Conservation (phyloP, 176 grass and related monocot genomes). For the Thalia dealbata region DNA sequence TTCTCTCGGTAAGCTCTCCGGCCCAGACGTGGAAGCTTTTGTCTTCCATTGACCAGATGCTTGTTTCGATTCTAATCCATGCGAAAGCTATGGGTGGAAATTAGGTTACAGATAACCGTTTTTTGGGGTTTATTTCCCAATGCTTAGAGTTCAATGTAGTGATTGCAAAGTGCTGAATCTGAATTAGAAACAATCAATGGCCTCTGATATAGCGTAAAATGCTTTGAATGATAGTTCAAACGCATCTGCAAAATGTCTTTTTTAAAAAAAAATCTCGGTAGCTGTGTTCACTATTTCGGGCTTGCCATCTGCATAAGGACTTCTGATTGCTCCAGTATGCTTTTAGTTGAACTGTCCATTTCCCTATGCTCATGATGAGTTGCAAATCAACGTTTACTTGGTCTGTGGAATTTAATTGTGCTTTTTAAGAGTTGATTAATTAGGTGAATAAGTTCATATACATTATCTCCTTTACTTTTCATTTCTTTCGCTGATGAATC, state of each 20-base stretch:
- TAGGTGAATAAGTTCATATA: too few relatives aligned
- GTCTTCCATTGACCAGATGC: neutral
- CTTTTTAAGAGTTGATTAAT: too few relatives aligned
- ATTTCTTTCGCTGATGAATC: too few relatives aligned
- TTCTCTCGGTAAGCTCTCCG: conserved; percentile 37
- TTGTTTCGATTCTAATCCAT: neutral
- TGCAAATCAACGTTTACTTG: too few relatives aligned
- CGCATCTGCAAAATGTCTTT: too few relatives aligned
- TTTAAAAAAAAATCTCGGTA: too few relatives aligned
- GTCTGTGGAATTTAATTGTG: too few relatives aligned
- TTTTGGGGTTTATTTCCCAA: neutral
- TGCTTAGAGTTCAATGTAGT: too few relatives aligned
- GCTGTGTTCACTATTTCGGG: neutral
- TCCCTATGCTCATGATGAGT: neutral
- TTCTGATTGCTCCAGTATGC: neutral
- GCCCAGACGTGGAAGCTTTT: neutral
- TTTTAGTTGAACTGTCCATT: neutral
- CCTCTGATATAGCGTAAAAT: too few relatives aligned
- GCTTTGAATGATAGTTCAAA: too few relatives aligned
- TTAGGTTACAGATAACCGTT: neutral
- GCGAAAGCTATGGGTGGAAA: neutral
- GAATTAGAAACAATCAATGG: neutral
- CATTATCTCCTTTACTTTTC: too few relatives aligned
- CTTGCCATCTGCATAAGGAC: neutral
- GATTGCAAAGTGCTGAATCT: neutral